These are phyloP conservation scores for Podospora fimiseda DNA, from an alignment of 495 filamentous ascomycete species.

Conservation along the genomic window DNA sequence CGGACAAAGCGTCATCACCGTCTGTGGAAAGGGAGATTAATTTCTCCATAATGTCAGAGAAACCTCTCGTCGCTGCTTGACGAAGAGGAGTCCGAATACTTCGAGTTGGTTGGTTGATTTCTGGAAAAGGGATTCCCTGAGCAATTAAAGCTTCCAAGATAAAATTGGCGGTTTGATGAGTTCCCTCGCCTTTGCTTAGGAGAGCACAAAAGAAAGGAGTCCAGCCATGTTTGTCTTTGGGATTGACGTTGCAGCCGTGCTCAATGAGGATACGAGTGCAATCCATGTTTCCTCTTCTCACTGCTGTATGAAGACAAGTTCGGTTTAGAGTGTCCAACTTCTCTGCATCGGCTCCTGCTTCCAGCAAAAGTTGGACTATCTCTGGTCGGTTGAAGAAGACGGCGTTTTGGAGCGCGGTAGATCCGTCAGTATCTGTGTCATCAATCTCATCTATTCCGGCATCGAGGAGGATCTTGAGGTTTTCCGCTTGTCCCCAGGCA, in stretches of 20 bases:
- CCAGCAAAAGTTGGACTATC: constrained; percentile 11
- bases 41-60: constrained; percentile 12
- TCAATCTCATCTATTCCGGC: constrained; percentile 14
- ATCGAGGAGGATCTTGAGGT: constrained; percentile 11
- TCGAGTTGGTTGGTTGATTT: constrained; percentile 19
- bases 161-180: not conserved
- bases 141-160: constrained; percentile 19
- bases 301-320: constrained; percentile 49
- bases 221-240: constrained; percentile 12
- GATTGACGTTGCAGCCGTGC: constrained; percentile 40
- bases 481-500: constrained; percentile 4
- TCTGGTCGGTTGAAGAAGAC: not conserved
- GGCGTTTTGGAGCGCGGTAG: constrained; percentile 18
- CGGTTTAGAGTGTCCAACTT: constrained; percentile 42
- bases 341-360: constrained; percentile 29
- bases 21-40: constrained; percentile 4
- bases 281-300: constrained; percentile 37
- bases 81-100: constrained; percentile 17
- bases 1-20: constrained; percentile 2
- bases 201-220: constrained; percentile 21
- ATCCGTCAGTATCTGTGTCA: constrained; percentile 15
- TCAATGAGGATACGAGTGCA: constrained; percentile 43
- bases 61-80: constrained; percentile 19
- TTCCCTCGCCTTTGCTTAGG: constrained; percentile 7
- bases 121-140: constrained; percentile 7